Base-by-base conservation (phyloP, 495 filamentous ascomycete species). In the Penicillium paxilli region DNA sequence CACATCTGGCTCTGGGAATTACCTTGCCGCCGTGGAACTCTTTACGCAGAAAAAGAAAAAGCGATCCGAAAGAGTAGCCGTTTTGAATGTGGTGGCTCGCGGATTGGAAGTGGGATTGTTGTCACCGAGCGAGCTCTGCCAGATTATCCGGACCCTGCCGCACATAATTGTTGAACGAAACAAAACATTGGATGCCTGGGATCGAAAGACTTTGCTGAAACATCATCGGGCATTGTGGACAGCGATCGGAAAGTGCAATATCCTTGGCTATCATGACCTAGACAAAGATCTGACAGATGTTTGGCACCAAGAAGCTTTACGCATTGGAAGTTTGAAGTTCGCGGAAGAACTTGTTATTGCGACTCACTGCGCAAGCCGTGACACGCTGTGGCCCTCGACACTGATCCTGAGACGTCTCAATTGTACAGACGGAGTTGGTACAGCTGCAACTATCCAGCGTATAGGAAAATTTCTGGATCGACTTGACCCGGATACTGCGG, bases 61-160 rank as follows among this genome's bases (percentile, higher is more conserved):
- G 47, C 42, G 53, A 38, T 44, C 42, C 14, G 47, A 32, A 26
- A 42, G 60, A 48, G 55, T 59, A 4, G 50, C 49, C 20, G 45
- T 77, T 2, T 51, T 76, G 22, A 44, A 62, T 28, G 62, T 64
- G 44, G 51, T 78, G 4, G 58, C 62, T 50, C 60, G 59, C 19
- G 75, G 71, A 9, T 51, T 78, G 5, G 67, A 72, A 49, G 56
- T 80, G 19, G 77, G 77, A 0, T 46, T 69, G 19, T 59, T 76
- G 24, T 55, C 72, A 5, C 52, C 66, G 5, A 48, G 61, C 11
- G 77, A 80, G 37, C 58, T 81, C 11, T 50, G 48, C 22, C 30
- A 49, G 8, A 72, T 79, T 6, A 16, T 78, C 8, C 52, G 46
- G 17, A 44, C 59, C 19, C 5, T 73, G 6, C 65, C 69, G 5